Conservation (phyloP, 1,284 basidiomycete genomes). For the Pseudozyma sp. region DNA sequence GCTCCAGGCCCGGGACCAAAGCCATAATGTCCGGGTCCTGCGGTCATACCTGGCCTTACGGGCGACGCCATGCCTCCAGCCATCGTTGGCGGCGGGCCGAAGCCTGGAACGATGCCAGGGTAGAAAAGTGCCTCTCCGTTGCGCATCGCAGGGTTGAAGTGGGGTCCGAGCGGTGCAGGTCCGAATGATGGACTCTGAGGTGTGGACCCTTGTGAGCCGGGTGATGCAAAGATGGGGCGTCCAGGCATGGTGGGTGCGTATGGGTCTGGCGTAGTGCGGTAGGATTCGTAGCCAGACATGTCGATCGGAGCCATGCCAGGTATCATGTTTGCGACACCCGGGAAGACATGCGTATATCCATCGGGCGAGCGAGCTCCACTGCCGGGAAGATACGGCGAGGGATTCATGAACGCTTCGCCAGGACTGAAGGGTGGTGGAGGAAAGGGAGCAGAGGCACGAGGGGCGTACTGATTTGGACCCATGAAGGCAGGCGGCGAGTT, state of each 20-base stretch:
- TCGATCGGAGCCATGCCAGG: slow-evolving; percentile 45
- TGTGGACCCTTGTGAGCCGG: slow-evolving; percentile 44
- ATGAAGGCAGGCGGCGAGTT: slow-evolving; percentile 26
- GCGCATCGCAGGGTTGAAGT: slow-evolving; percentile 31
- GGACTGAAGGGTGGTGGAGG: slow-evolving; percentile 37
- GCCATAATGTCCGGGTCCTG: slow-evolving; percentile 31
- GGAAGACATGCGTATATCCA: slow-evolving; percentile 27
- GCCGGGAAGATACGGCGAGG: slow-evolving; percentile 31
- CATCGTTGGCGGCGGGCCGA: slow-evolving; percentile 21
- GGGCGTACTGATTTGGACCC: slow-evolving; percentile 18
- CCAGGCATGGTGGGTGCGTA: slow-evolving; percentile 53
- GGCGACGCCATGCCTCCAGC: slow-evolving; percentile 28
- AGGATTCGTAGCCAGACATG: slow-evolving; percentile 55
- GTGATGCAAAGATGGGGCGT: slow-evolving; percentile 46
- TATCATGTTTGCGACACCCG: slow-evolving; percentile 28
- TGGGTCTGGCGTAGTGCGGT: slow-evolving; percentile 56
- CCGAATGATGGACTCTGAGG: slow-evolving; percentile 50
- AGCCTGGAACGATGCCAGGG: slow-evolving; percentile 27
- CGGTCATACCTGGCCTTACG: slow-evolving; percentile 25
- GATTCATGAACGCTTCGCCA: slow-evolving; percentile 38
- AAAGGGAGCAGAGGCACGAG: slow-evolving; percentile 37
- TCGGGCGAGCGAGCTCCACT: slow-evolving; percentile 46
- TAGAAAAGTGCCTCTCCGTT: slow-evolving; percentile 45
- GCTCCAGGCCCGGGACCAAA: slow-evolving; percentile 12
- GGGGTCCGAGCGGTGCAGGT: slow-evolving; percentile 24